Base-by-base conservation (phyloP, 179 eudicot genomes). In the Actinidia chinensis region DNA sequence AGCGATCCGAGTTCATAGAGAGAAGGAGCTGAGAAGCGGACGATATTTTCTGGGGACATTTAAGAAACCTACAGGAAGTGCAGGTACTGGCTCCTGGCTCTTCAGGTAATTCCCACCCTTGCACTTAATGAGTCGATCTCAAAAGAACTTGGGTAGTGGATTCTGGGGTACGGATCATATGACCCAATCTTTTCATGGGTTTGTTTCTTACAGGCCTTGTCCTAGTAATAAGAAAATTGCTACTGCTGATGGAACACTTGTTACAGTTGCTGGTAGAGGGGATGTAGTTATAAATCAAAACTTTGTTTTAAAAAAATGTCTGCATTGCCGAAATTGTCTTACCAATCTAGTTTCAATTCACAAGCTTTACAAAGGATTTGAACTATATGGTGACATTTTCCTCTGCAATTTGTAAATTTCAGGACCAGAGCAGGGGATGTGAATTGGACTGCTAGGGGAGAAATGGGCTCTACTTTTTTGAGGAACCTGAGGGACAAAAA, bases 391-490 rank as follows among this genome's bases (percentile, higher is more conserved):
- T 43, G 22, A 67, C 71, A 1, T 67, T 42, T 67, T 67, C 48
- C 48, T 14, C 40, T 6, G 22, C 48, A 17, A 11, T 14, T 67
- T 42, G 23, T 42, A 28, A 18, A 36, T 67, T 67, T 43, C 50
- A 40, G n/a, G n/a, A 42, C 51, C 48, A 67, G 25, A 7, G 48
- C 10, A 67, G 12, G 51, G 50, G 4, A 63, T 1, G 51, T 18
- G 42, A 50, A 43, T 67, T 67, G 71, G 71, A 67, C 71, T 25
- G 71, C 50, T 67, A 67, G 18, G 50, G 25, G 47, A 67, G 50
- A 2, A 43, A 28, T 28, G 33, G 33, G 33, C 33, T 28, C 33
- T 28, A 28, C 33, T 28, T 28, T 28, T 1, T 28, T 36, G 47
- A 43, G 12, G 71, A 67, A 67, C 2, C 2, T 18, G 48, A 17